Evolutionary conservation across 2,329 filamentous ascomycete species (phyloP).

Genomic region (Trichoderma simmonsii): DNA sequence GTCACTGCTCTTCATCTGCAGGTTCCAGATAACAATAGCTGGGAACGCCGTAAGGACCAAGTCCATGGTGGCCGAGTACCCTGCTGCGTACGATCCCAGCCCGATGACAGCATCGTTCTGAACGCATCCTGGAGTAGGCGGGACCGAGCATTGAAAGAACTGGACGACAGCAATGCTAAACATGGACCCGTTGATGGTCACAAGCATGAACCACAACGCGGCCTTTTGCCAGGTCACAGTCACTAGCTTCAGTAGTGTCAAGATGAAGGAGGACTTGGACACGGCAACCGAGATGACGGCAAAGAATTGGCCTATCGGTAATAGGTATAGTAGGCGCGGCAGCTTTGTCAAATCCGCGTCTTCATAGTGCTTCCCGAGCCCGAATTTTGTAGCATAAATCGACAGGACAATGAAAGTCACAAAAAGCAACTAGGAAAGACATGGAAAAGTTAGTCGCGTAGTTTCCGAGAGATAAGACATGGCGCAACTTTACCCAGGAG

Average conservation of each 20-base stretch:
- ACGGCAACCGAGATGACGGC: not conserved
- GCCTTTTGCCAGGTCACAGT: not conserved
- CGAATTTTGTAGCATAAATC: not conserved
- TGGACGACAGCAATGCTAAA: not conserved
- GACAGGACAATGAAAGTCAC: not conserved
- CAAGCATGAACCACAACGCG: not conserved
- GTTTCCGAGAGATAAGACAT: not conserved
- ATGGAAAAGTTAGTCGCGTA: not conserved
- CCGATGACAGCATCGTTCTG: not conserved
- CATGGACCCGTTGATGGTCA: not conserved
- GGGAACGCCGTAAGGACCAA: not conserved
- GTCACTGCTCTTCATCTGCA: not conserved
- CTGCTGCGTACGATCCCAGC: not conserved
- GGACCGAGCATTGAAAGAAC: not conserved
- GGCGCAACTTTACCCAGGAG: not conserved
- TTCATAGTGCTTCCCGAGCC: not conserved
- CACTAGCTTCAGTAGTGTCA: not conserved
- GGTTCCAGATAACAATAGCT: not conserved
- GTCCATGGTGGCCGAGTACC: not conserved
- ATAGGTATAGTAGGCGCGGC: not conserved
- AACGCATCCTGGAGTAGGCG: not conserved
- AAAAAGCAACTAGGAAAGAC: not conserved
- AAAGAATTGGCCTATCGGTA: not conserved
- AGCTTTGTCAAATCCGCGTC: not conserved
- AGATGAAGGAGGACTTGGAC: not conserved